These are phyloP conservation scores for Canavalia ensiformis DNA, from an alignment of 306 rosid species.

Conservation along the genomic window DNA sequence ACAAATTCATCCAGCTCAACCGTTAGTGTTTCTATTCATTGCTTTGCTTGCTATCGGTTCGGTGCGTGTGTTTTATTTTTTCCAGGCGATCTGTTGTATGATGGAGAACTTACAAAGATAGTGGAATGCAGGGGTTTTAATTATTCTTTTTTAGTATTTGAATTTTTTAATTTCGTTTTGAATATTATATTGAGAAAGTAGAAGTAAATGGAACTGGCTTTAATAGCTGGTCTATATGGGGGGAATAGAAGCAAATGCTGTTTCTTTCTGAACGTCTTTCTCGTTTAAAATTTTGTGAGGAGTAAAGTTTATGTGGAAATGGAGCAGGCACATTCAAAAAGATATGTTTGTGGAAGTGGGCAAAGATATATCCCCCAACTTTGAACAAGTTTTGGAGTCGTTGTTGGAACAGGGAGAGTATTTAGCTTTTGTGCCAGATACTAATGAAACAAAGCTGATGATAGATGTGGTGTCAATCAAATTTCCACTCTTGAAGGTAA, in stretches of 20 bases:
- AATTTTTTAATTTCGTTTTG: slow-evolving; percentile 25
- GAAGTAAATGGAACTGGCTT: slow-evolving; percentile 23
- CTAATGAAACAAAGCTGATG: slow-evolving; percentile 77
- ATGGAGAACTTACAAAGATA: slow-evolving; percentile 17
- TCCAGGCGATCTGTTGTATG: neutral
- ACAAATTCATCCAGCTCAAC: slow-evolving; percentile 82
- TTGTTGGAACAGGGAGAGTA: slow-evolving; percentile 70
- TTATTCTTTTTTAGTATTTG: neutral
- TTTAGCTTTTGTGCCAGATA: slow-evolving; percentile 89
- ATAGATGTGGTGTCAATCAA: slow-evolving; percentile 70
- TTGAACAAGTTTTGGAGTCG: slow-evolving; percentile 72
- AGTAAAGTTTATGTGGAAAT: slow-evolving; percentile 50
- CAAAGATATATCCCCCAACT: slow-evolving; percentile 82
- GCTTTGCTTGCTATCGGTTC: slow-evolving; percentile 7
- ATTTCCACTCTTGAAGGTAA: slow-evolving; percentile 88
- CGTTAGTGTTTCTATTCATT: slow-evolving; percentile 66
- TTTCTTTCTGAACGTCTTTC: slow-evolving; percentile 20
- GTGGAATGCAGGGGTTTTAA: slow-evolving; percentile 20
- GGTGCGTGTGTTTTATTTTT: slow-evolving; percentile 7
- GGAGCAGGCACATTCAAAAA: slow-evolving; percentile 78
- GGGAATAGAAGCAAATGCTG: slow-evolving; percentile 2
- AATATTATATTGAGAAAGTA: slow-evolving; percentile 22
- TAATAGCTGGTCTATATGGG: neutral
- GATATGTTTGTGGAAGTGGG: slow-evolving; percentile 92
- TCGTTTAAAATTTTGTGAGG: slow-evolving; percentile 38